These are phyloP conservation scores for Aspergillus biplanus DNA, from an alignment of 495 filamentous ascomycete species.

Conservation along the genomic window DNA sequence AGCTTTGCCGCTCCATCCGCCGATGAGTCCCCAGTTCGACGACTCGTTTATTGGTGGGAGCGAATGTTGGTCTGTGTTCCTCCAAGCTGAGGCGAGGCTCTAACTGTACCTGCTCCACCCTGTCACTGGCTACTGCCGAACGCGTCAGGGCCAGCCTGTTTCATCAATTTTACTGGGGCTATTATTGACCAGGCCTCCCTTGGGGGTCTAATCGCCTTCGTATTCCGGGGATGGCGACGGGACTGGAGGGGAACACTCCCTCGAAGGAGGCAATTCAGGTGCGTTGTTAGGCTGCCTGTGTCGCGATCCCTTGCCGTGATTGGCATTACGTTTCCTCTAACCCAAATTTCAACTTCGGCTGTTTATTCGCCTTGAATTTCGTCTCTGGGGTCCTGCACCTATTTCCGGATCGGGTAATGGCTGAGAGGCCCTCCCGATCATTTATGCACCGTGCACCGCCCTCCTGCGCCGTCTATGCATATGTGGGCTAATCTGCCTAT, in stretches of 20 bases:
- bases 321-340: neutral
- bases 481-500: neutral
- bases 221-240: slow-evolving; percentile 3
- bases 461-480: neutral
- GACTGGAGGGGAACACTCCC: neutral
- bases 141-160: neutral
- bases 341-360: neutral
- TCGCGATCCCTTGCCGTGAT: neutral
- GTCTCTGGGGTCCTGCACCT: neutral
- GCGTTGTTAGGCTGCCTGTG: neutral
- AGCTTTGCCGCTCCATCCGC: too few species aligned
- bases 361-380: neutral
- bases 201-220: neutral
- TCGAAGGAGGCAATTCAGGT: slow-evolving; percentile 2
- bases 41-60: too few species aligned
- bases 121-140: neutral
- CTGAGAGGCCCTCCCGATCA: neutral
- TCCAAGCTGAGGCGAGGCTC: neutral
- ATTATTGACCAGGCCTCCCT: neutral
- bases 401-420: neutral
- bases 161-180: neutral
- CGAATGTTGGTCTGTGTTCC: neutral
- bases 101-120: neutral
- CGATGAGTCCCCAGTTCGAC: too few species aligned
- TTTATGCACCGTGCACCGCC: neutral